Evolutionary conservation across 805 yeast genomes (phyloP).

Genomic region (Henningerozyma blattae): DNA sequence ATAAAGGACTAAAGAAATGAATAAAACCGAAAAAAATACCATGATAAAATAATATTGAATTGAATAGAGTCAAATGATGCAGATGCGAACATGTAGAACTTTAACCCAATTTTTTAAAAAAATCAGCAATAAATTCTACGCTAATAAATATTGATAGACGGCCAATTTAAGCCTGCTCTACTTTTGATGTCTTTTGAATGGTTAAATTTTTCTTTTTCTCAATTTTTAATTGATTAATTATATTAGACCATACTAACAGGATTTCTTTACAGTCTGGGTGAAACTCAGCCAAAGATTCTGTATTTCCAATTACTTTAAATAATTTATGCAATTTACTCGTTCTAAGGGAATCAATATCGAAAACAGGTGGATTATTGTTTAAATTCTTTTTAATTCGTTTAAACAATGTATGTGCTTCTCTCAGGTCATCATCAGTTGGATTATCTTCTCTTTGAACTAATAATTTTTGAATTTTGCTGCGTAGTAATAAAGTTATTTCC

Average conservation of each 20-base stretch:
- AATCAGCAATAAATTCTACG: too few relatives aligned
- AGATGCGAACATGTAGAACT: too few relatives aligned
- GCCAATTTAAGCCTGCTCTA: too few relatives aligned
- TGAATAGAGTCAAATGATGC: too few relatives aligned
- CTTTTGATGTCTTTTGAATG: too few relatives aligned
- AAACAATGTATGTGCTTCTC: conserved; percentile 19
- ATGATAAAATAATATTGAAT: too few relatives aligned
- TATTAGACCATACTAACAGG: conserved; percentile 15
- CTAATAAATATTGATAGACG: too few relatives aligned
- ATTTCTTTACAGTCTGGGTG: conserved; percentile 19
- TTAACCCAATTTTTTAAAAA: too few relatives aligned
- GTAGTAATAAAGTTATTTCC: conserved; percentile 19
- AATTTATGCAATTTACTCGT: conserved; percentile 22
- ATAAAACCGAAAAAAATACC: too few relatives aligned
- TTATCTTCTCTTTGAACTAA: conserved; percentile 21
- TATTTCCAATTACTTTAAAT: conserved; percentile 18
- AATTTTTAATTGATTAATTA: conserved; percentile 13
- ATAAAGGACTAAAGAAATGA: too few relatives aligned
- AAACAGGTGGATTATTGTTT: conserved; percentile 18
- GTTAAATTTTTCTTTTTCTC: conserved; percentile 11
- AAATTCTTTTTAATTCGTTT: conserved; percentile 16
- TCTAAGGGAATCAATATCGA: conserved; percentile 20
- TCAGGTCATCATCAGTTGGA: conserved; percentile 15
- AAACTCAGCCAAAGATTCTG: conserved; percentile 16
- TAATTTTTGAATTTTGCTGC: conserved; percentile 22